Evolutionary conservation across 164 flowering plant species (phyloP).

Genomic region (Echeveria elegans): DNA sequence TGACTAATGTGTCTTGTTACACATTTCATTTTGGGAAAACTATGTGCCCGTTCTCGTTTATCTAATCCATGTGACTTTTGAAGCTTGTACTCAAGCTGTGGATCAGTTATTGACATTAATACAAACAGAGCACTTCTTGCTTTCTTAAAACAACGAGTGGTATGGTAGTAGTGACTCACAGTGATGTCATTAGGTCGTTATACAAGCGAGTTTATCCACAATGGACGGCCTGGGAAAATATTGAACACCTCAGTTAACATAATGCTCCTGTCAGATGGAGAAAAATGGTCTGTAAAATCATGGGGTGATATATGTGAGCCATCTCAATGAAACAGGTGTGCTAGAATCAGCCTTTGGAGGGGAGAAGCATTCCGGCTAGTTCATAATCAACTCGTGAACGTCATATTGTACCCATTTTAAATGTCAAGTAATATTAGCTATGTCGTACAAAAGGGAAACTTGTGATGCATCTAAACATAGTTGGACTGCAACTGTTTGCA

Average conservation of each 20-base stretch:
- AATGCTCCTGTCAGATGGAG: slow-evolving; percentile 47
- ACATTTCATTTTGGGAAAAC: background rate
- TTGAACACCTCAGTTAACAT: slow-evolving; percentile 56
- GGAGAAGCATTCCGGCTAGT: slow-evolving; percentile 61
- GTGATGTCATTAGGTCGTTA: slow-evolving; percentile 55
- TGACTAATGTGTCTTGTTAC: background rate
- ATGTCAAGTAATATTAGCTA: background rate
- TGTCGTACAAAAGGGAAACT: background rate
- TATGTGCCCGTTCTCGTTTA: background rate
- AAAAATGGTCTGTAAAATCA: slow-evolving; percentile 43
- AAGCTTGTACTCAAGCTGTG: background rate
- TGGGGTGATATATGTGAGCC: slow-evolving; percentile 83
- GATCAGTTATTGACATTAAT: background rate
- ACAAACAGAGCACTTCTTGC: background rate
- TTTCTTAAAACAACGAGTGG: slow-evolving; percentile 59
- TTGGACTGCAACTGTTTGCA: background rate
- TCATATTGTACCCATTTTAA: background rate
- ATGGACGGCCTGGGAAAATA: slow-evolving; percentile 32
- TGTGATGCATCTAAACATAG: background rate
- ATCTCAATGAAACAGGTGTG: slow-evolving; percentile 47
- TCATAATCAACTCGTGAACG: slow-evolving; percentile 1
- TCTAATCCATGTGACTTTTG: background rate
- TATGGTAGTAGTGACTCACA: slow-evolving; percentile 77
- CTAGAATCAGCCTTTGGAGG: slow-evolving; percentile 74
- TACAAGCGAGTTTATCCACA: slow-evolving; percentile 43